Evolutionary conservation across 2,329 filamentous ascomycete species (phyloP).

Genomic region (Aspergillus viridinutans): DNA sequence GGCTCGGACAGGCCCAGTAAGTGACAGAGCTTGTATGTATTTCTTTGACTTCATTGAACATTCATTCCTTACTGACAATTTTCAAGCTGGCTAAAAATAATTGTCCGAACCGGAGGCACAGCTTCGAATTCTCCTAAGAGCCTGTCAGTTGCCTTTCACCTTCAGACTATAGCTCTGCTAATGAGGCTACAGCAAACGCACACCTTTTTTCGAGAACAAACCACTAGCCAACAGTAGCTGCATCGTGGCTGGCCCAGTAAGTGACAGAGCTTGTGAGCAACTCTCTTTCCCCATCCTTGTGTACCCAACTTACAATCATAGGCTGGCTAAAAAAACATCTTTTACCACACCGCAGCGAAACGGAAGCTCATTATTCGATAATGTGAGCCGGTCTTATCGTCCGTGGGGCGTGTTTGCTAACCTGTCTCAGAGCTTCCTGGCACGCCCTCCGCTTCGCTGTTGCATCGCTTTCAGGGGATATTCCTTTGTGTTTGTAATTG

Average conservation of each 20-base stretch:
- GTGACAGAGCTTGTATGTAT: slow-evolving; percentile 20
- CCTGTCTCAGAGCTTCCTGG: background rate
- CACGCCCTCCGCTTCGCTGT: background rate
- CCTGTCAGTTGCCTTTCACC: too few species aligned
- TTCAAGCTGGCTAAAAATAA: slow-evolving; percentile 12
- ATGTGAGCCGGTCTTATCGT: background rate
- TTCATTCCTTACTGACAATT: too few species aligned
- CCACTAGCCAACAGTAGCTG: background rate
- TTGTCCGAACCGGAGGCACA: background rate
- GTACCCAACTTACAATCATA: background rate
- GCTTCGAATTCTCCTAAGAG: too few species aligned
- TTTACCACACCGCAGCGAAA: slow-evolving; percentile 5
- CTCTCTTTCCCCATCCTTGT: background rate
- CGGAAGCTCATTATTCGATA: background rate
- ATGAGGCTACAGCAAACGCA: too few species aligned
- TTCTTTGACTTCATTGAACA: background rate
- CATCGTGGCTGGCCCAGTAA: slow-evolving; percentile 16
- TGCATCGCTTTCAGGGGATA: background rate
- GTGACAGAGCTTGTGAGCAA: slow-evolving; percentile 13
- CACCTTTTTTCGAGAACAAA: too few species aligned
- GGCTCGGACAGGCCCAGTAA: slow-evolving; percentile 12
- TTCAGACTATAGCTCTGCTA: too few species aligned
- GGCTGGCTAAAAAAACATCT: slow-evolving; percentile 9
- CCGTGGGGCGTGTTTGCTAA: background rate
- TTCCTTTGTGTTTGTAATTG: background rate